Evolutionary conservation across 139 green algal genomes (phyloP).

Genomic region (Trebouxia sp.): DNA sequence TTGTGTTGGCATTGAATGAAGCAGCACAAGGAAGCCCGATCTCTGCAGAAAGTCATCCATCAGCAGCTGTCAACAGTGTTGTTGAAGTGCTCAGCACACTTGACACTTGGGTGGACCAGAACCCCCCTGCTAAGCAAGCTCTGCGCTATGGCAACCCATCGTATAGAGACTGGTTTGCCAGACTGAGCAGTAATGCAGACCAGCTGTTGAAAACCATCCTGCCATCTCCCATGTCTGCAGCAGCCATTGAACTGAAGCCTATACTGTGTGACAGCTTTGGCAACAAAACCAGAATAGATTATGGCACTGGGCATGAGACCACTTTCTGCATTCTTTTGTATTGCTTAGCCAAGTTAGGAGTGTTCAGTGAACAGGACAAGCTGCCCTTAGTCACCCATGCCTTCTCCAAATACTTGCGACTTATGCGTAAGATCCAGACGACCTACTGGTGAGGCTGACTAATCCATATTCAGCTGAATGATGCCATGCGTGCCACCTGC

Average conservation of each 20-base stretch:
- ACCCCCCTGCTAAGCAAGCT: slow-evolving; percentile 70
- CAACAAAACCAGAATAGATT: slow-evolving; percentile 94
- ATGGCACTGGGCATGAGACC: slow-evolving; percentile 96
- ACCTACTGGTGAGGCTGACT: slow-evolving; percentile 93
- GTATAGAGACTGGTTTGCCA: slow-evolving; percentile 61
- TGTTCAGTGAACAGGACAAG: slow-evolving; percentile 46
- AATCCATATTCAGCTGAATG: no score
- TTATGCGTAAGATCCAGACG: slow-evolving; percentile 93
- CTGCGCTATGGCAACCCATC: slow-evolving; percentile 95
- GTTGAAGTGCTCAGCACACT: slow-evolving; percentile 66
- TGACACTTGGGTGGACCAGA: slow-evolving; percentile 72
- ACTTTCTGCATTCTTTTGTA: slow-evolving; percentile 90
- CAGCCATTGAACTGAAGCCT: slow-evolving; percentile 72
- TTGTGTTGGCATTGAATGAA: slow-evolving; percentile 82
- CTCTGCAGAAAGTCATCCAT: slow-evolving; percentile 53
- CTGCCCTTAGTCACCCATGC: slow-evolving; percentile 49
- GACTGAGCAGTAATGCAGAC: slow-evolving; percentile 34
- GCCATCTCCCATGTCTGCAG: slow-evolving; percentile 36
- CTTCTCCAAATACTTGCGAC: slow-evolving; percentile 79
- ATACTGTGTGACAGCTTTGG: slow-evolving; percentile 93
- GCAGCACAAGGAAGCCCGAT: slow-evolving; percentile 62
- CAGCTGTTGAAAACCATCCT: slow-evolving; percentile 56
- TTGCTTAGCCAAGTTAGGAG: slow-evolving; percentile 85
- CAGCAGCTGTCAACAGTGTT: slow-evolving; percentile 45
- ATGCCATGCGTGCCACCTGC: no score